Evolutionary conservation across 345 rosid genomes (phyloP).

Genomic region (Mallotus nudiflorus): DNA sequence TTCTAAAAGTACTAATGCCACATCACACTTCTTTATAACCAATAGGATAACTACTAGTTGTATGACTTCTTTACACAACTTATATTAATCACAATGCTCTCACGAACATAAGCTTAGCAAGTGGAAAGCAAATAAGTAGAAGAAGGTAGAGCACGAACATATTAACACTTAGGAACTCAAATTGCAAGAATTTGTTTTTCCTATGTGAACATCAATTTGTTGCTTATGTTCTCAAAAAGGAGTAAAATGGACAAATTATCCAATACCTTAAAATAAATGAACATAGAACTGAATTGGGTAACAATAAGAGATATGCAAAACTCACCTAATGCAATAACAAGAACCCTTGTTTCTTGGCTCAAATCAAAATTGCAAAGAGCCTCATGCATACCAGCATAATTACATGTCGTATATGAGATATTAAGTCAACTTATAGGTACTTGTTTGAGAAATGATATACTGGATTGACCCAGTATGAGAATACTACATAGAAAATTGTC

Average conservation of each 20-base stretch:
- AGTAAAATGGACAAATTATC: neutral
- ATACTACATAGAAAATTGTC: too few species aligned
- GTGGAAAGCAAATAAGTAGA: too few species aligned
- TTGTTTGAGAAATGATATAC: too few species aligned
- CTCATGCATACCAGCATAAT: constrained; percentile 72
- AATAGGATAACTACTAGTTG: neutral
- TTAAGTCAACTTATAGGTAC: too few species aligned
- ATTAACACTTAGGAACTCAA: too few species aligned
- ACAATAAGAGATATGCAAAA: neutral
- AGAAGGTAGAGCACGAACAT: neutral
- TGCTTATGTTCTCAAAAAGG: neutral
- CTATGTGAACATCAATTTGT: neutral
- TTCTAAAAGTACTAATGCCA: neutral
- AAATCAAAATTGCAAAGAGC: constrained; percentile 71
- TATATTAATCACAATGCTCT: neutral
- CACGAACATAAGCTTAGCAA: neutral
- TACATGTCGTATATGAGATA: too few species aligned
- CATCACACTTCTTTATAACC: neutral
- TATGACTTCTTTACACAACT: neutral
- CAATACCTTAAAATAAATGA: neutral
- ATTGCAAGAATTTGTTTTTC: too few species aligned
- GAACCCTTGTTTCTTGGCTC: constrained; percentile 60
- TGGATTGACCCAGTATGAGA: too few species aligned
- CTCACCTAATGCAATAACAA: constrained; percentile 71
- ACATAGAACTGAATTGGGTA: neutral